A percentile compares a stretch with the other conserved stretches of the same genome.
These are phyloP conservation scores for Sporisorium iseilematis-ciliati DNA, from an alignment of 1,284 basidiomycete genomes.

Conservation along the genomic window DNA sequence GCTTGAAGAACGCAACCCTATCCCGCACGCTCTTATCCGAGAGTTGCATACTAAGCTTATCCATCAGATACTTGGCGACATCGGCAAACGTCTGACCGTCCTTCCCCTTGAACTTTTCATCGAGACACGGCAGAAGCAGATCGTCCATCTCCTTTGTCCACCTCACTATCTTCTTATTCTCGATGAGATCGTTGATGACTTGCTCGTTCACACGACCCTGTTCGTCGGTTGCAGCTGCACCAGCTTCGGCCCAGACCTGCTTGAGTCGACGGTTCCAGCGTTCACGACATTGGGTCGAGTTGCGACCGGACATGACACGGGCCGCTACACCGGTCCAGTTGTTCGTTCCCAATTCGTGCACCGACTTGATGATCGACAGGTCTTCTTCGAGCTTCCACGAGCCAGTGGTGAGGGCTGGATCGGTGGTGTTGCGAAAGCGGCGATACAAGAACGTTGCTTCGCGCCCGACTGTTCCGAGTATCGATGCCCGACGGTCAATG, in stretches of 20 bases:
- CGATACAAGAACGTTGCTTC: slow-evolving; percentile 32
- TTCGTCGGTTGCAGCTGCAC: background rate
- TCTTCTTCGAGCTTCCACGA: slow-evolving; percentile 40
- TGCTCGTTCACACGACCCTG: slow-evolving; percentile 7
- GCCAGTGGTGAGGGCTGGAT: slow-evolving; percentile 36
- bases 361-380: slow-evolving; percentile 21
- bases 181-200: slow-evolving; percentile 6
- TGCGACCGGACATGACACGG: slow-evolving; percentile 28
- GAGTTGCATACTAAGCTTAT: slow-evolving; percentile 5
- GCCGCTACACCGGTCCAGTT: slow-evolving; percentile 38
- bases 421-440: slow-evolving; percentile 35
- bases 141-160: slow-evolving; percentile 41
- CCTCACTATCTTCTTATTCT: slow-evolving; percentile 12
- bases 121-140: slow-evolving; percentile 16
- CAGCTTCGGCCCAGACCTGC: slow-evolving; percentile 14
- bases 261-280: slow-evolving; percentile 35
- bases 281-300: slow-evolving; percentile 43
- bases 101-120: slow-evolving; percentile 14
- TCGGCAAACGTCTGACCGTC: slow-evolving; percentile 20
- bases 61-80: slow-evolving; percentile 20
- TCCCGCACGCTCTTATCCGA: slow-evolving; percentile 37
- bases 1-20: slow-evolving; percentile 6
- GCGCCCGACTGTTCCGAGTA: slow-evolving; percentile 33
- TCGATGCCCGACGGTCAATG: background rate
- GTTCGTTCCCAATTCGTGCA: slow-evolving; percentile 16